These are phyloP conservation scores for Ustilago hordei DNA, from an alignment of 1,284 basidiomycete species.

Conservation along the genomic window DNA sequence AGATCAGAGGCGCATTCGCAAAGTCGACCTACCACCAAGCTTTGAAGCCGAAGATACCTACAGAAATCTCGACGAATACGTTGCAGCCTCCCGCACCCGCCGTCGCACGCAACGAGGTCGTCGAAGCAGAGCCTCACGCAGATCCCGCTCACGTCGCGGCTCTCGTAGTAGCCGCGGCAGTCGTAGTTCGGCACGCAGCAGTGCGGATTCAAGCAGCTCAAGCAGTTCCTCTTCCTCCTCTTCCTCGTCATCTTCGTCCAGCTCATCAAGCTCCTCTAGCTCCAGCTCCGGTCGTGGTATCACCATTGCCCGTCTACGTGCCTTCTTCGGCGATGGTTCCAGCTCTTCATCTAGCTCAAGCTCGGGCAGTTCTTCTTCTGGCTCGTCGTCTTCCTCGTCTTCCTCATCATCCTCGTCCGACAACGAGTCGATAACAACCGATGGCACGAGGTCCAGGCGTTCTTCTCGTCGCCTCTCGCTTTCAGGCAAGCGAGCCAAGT, in stretches of 20 bases:
- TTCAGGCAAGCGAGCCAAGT: constrained; percentile 23
- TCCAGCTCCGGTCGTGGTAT: constrained; percentile 56
- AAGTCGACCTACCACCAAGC: constrained; percentile 61
- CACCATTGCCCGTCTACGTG: constrained; percentile 61
- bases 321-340: constrained; percentile 64
- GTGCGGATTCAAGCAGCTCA: constrained; percentile 42
- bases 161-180: constrained; percentile 46
- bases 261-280: constrained; percentile 36
- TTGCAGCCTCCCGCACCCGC: constrained; percentile 54
- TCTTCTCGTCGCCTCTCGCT: constrained; percentile 45
- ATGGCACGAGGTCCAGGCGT: constrained; percentile 33
- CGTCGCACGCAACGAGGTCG: constrained; percentile 35
- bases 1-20: constrained; percentile 55
- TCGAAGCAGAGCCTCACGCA: constrained; percentile 6
- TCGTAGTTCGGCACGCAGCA: constrained; percentile 38
- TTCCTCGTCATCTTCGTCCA: constrained; percentile 30
- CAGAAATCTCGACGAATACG: constrained; percentile 63
- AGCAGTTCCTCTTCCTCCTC: constrained; percentile 45
- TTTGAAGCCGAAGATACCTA: constrained; percentile 64
- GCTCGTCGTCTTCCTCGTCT: constrained; percentile 36
- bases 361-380: constrained; percentile 33
- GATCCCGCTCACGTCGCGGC: constrained; percentile 33
- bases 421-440: constrained; percentile 32
- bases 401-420: constrained; percentile 24
- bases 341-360: constrained; percentile 51